Evolutionary conservation across 2,329 filamentous ascomycete species (phyloP), one percentile per base, ranked within the genome.

Genomic region (Neofusicoccum sp.): DNA sequence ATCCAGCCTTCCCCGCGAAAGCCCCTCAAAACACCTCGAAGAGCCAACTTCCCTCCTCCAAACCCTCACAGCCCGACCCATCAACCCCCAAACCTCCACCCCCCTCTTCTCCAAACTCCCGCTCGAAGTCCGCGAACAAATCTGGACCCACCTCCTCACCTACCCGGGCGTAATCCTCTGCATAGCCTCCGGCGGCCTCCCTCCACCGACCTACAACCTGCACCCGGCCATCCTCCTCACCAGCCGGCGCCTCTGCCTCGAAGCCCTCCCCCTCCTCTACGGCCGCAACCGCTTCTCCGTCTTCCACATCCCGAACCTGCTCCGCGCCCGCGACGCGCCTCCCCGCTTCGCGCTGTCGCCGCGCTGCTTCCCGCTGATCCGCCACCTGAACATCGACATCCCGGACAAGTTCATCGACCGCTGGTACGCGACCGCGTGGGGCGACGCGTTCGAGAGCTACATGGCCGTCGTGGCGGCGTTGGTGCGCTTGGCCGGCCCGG

Each of bases 61-160:
- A 29, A 29, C 56, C 22, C 43, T 56, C 6, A 48, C 41, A 4
- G 41, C 49, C 16, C 28, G 29, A 11, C 54, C 54, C 4, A 44
- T 56, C 36, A 43, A 60, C 54, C 54, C 62, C 9, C 62, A 64
- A 45, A 16, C 11, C 12, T 5, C 6, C 29, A 49, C 54, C 29
- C 62, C 62, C 8, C 62, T 64, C 36, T 64, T 64, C 62, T 31
- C 44, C 36, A 50, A 52, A 9, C 62, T 64, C 6, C 62, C 62
- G 4, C 62, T 45, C 8, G 62, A 64, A 44, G 22, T 64, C 44
- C 52, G 62, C 45, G 39, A 34, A 11, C 62, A 64, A 28, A 60
- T 64, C 44, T 64, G 29, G 22, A 9, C 31, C 45, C 47, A 64
- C 47, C 54, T 60, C 12, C 62, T 64, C 37, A 45, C 29, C 34